Evolutionary conservation across 1,139 yeast species (phyloP).

Genomic region (Groenewaldozyma sp.): DNA sequence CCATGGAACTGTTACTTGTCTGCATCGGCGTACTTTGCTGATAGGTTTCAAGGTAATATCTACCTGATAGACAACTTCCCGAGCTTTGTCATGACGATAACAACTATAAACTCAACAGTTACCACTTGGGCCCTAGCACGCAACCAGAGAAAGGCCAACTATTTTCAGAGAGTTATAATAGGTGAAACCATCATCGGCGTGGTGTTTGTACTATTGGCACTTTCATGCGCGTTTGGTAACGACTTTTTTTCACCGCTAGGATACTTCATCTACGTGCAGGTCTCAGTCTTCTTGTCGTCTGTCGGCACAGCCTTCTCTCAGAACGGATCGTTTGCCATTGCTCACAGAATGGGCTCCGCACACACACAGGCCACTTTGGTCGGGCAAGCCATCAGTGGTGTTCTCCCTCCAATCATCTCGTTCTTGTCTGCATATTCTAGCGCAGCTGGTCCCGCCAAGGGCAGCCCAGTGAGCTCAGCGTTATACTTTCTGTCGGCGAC

Average conservation of each 20-base stretch:
- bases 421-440: conserved; percentile 40
- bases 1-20: conserved; percentile 94
- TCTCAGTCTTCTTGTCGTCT: conserved; percentile 36
- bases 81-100: conserved; percentile 82
- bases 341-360: conserved; percentile 65
- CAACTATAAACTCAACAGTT: conserved; percentile 60
- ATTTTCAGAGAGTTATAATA: conserved; percentile 45
- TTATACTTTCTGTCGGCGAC: conserved; percentile 28
- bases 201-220: conserved; percentile 41
- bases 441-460: conserved; percentile 25
- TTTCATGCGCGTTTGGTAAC: conserved; percentile 25
- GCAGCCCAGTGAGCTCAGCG: conserved; percentile 38
- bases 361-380: conserved; percentile 87
- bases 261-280: conserved; percentile 38
- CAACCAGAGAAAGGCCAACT: conserved; percentile 56
- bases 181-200: conserved; percentile 52
- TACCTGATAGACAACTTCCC: conserved; percentile 53
- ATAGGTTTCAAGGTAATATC: conserved; percentile 48
- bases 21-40: conserved; percentile 74
- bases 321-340: conserved; percentile 84
- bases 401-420: conserved; percentile 71
- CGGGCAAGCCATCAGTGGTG: conserved; percentile 93
- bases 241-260: conserved; percentile 39
- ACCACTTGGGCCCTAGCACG: conserved; percentile 60
- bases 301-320: conserved; percentile 60